A percentile compares a stretch with the other conserved stretches of the same genome.
Conservation (phyloP, 805 yeast genomes). For the Lipomyces anomalus region DNA sequence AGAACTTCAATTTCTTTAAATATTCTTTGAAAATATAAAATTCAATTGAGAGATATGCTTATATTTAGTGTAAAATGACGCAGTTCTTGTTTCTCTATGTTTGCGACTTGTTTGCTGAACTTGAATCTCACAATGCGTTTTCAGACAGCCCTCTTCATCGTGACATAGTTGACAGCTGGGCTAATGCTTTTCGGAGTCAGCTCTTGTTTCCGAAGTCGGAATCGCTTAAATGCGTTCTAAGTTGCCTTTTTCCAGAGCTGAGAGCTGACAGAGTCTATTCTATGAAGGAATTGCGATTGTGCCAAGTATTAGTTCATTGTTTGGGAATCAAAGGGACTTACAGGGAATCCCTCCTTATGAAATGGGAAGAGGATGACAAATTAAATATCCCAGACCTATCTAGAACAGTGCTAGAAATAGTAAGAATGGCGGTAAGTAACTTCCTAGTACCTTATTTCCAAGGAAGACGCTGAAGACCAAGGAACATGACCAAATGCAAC, state of each 20-base stretch:
- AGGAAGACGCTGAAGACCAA: neutral
- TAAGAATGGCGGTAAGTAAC: slow-evolving; percentile 1
- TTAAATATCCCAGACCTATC: slow-evolving; percentile 10
- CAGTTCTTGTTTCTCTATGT: too few species aligned
- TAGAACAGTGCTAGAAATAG: slow-evolving; percentile 1
- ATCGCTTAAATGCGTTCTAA: neutral
- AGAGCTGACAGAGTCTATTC: slow-evolving; percentile 8
- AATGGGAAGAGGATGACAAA: neutral
- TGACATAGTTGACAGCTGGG: neutral
- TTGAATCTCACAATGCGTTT: too few species aligned
- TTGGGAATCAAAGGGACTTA: slow-evolving; percentile 3
- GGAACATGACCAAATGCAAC: too few species aligned
- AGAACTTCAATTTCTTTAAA: too few species aligned
- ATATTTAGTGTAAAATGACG: too few species aligned
- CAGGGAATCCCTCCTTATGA: slow-evolving; percentile 1
- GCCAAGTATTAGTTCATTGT: neutral
- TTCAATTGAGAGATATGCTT: too few species aligned
- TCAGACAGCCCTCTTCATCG: too few species aligned
- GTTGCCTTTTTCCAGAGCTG: slow-evolving; percentile 12
- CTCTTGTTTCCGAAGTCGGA: neutral
- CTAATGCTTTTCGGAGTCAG: neutral
- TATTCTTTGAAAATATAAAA: too few species aligned
- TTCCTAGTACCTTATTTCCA: neutral
- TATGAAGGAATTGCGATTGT: neutral
- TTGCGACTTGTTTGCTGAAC: too few species aligned